A percentile compares a stretch with the other conserved stretches of the same genome.
Conservation (phyloP, 2,329 filamentous ascomycete genomes). For the Cytospora leucostoma region DNA sequence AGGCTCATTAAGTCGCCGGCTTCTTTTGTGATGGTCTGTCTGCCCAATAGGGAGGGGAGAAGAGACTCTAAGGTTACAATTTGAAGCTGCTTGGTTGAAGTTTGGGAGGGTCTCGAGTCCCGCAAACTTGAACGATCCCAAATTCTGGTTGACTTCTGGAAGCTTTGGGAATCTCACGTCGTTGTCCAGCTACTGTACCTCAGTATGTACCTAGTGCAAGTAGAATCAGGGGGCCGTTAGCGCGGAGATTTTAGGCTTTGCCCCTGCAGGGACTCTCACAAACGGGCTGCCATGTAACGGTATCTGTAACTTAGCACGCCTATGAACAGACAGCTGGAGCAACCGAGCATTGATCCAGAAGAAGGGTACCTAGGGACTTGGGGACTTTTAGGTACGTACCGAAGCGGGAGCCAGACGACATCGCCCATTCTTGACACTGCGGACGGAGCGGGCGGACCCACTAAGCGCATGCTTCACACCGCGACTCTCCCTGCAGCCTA, state of each 20-base stretch:
- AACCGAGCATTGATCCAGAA: background rate
- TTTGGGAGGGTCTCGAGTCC: background rate
- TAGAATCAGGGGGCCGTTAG: slow-evolving; percentile 8
- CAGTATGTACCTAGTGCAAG: background rate
- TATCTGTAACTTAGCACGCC: background rate
- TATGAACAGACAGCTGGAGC: background rate
- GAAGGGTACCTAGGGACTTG: background rate
- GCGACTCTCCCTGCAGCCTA: slow-evolving; percentile 13
- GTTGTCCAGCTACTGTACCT: background rate
- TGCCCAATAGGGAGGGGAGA: slow-evolving; percentile 9
- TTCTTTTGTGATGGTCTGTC: background rate
- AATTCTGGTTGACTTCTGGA: background rate
- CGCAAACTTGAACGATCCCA: background rate
- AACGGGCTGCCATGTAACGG: background rate
- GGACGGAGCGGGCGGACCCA: slow-evolving; percentile 15
- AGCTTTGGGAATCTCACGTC: background rate
- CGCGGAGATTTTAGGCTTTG: slow-evolving; percentile 10
- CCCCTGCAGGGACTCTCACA: background rate
- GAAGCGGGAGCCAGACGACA: background rate
- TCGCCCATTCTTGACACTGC: background rate
- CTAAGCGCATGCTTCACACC: slow-evolving; percentile 23
- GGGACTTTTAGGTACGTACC: slow-evolving; percentile 10
- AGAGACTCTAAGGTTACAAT: too few relatives aligned
- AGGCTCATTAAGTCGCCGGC: background rate
- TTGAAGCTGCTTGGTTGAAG: background rate